Percentiles rank a stretch among this genome's conserved stretches.
Conservation (phyloP, 345 rosid species). For the Linum usitatissimum region DNA sequence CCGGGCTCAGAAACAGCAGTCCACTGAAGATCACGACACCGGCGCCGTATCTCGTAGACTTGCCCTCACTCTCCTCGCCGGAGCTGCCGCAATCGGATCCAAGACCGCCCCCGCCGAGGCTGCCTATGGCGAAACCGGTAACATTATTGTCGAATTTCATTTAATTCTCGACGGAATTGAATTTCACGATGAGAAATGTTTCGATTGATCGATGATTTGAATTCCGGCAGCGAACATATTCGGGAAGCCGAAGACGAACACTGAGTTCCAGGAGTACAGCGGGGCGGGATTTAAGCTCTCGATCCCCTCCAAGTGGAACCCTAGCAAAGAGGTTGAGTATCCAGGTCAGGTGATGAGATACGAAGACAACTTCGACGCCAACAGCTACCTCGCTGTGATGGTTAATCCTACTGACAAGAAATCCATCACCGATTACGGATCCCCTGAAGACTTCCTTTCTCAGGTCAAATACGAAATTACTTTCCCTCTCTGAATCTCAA, state of each 20-base stretch:
- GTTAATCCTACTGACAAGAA: constrained; percentile 79
- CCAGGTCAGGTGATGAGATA: constrained; percentile 84
- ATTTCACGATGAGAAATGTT: no score
- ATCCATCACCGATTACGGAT: constrained; percentile 67
- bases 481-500: background rate
- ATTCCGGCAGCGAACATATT: constrained; percentile 64
- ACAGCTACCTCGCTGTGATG: constrained; percentile 46
- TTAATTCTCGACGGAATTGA: background rate
- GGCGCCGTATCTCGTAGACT: constrained; percentile 53
- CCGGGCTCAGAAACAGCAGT: constrained; percentile 55
- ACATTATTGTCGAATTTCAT: background rate
- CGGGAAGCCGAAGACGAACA: constrained; percentile 81
- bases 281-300: constrained; percentile 69
- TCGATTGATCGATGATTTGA: no score
- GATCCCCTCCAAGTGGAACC: constrained; percentile 91
- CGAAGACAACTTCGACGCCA: constrained; percentile 83
- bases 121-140: constrained; percentile 95
- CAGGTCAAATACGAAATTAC: constrained; percentile 23
- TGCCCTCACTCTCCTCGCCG: constrained; percentile 68
- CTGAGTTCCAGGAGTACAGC: constrained; percentile 55
- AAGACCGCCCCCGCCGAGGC: constrained; percentile 92
- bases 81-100: constrained; percentile 70
- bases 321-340: constrained; percentile 81
- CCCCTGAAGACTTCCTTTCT: constrained; percentile 67
- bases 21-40: constrained; percentile 23